Conservation (phyloP, 495 filamentous ascomycete genomes). For the Penicillium lagena region DNA sequence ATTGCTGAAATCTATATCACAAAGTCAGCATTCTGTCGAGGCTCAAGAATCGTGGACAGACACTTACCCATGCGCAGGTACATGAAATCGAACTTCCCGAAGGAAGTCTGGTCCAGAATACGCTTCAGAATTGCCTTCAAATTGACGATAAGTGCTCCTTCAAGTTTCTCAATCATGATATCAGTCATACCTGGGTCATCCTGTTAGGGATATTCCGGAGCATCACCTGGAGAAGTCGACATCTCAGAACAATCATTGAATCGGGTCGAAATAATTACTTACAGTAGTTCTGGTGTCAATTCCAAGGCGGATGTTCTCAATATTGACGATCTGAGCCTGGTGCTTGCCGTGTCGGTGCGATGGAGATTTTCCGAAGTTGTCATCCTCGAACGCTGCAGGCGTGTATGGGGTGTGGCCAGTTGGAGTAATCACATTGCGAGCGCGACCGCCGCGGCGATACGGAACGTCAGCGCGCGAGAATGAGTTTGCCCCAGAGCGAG, state of each 20-base stretch:
- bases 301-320: too few relatives aligned
- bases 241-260: constrained; percentile 4
- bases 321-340: too few relatives aligned
- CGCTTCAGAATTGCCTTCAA: constrained; percentile 58
- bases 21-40: not conserved
- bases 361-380: too few relatives aligned
- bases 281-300: too few relatives aligned
- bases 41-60: not conserved
- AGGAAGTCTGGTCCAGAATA: constrained; percentile 71
- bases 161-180: too few relatives aligned
- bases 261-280: constrained; percentile 20
- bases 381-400: too few relatives aligned
- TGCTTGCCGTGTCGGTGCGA: too few relatives aligned
- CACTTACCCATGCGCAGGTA: constrained; percentile 78
- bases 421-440: too few relatives aligned
- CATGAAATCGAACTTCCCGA: constrained; percentile 85
- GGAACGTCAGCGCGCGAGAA: too few relatives aligned
- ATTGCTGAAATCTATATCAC: constrained; percentile 64
- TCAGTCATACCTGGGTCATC: constrained; percentile 57
- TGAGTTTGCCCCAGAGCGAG: too few relatives aligned
- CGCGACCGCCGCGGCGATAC: too few relatives aligned
- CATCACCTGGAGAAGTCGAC: constrained; percentile 65
- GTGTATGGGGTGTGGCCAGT: too few relatives aligned
- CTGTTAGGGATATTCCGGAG: constrained; percentile 92
- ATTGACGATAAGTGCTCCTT: not conserved